phyloP scores from a whole-genome alignment of 345 rosid genomes.

The Eucalyptus rudis region DNA sequence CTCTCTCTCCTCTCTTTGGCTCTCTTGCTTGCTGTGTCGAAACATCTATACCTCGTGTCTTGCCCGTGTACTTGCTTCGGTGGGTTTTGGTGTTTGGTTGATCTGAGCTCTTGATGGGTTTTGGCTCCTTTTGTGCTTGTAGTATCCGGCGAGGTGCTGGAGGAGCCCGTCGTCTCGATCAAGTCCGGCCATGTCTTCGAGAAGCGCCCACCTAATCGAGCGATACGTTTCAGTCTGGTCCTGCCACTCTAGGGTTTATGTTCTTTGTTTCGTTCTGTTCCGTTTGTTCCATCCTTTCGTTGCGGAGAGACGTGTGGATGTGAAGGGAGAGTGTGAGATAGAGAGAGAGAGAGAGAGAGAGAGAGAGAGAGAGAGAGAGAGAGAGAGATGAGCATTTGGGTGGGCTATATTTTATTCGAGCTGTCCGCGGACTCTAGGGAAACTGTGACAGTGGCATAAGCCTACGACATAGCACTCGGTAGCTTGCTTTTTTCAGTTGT shows the following conservation, averaged over 20 bases:
- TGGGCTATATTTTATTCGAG: neutral
- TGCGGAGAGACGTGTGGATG: neutral
- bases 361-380: neutral
- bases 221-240: constrained; percentile 50
- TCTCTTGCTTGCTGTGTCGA: neutral
- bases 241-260: constrained; percentile 15
- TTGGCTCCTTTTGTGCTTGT: neutral
- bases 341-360: neutral
- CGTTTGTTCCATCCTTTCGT: neutral
- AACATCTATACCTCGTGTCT: neutral
- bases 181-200: constrained; percentile 80
- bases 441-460: neutral
- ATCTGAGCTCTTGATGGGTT: neutral
- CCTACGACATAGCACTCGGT: neutral
- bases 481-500: neutral
- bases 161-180: constrained; percentile 71
- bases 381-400: neutral
- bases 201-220: constrained; percentile 67
- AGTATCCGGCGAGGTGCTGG: constrained; percentile 97
- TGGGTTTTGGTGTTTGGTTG: neutral
- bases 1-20: neutral
- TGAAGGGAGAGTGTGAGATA: neutral
- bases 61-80: neutral
- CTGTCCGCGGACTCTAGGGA: neutral
- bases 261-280: neutral